Evolutionary conservation across 2,329 filamentous ascomycete genomes (phyloP).

Genomic region (Fusarium staphyleae): DNA sequence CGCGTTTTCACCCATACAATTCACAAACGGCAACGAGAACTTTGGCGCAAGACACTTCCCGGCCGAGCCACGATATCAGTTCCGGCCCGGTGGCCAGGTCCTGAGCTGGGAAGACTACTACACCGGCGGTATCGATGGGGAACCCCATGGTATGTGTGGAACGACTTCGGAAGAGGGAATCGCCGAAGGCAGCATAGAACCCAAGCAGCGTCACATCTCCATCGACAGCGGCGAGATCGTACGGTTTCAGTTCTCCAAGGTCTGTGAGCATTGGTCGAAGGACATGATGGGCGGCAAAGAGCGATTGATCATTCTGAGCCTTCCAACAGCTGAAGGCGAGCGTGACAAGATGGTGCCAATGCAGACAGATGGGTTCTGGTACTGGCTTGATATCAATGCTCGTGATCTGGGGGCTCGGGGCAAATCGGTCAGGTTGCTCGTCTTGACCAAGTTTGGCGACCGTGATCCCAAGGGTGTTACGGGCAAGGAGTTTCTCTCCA

Average conservation of each 20-base stretch:
- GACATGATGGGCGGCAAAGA: constrained; percentile 71
- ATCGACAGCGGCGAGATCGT: constrained; percentile 64
- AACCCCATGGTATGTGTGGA: constrained; percentile 56
- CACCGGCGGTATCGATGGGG: constrained; percentile 62
- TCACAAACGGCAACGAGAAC: constrained; percentile 72
- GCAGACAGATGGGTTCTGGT: constrained; percentile 79
- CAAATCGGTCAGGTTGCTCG: constrained; percentile 70
- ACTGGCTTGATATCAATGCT: constrained; percentile 79
- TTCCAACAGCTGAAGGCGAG: constrained; percentile 70
- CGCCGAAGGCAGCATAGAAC: constrained; percentile 66
- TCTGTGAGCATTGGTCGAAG: constrained; percentile 86
- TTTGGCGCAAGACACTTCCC: constrained; percentile 88
- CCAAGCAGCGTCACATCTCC: constrained; percentile 58
- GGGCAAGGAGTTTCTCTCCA: constrained; percentile 54
- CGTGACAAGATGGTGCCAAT: constrained; percentile 75
- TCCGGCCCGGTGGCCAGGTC: constrained; percentile 72
- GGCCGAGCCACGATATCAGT: constrained; percentile 70
- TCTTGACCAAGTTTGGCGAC: constrained; percentile 60
- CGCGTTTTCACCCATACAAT: constrained; percentile 69
- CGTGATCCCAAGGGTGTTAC: constrained; percentile 57
- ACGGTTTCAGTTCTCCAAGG: constrained; percentile 80
- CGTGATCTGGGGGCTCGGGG: constrained; percentile 72
- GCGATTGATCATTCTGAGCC: constrained; percentile 73
- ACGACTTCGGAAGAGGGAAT: constrained; percentile 59
- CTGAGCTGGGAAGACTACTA: constrained; percentile 85